Percentiles rank a stretch among this genome's conserved stretches.
phyloP scores from a whole-genome alignment of 2,329 filamentous ascomycete genomes.

The Cercospora beticola region DNA sequence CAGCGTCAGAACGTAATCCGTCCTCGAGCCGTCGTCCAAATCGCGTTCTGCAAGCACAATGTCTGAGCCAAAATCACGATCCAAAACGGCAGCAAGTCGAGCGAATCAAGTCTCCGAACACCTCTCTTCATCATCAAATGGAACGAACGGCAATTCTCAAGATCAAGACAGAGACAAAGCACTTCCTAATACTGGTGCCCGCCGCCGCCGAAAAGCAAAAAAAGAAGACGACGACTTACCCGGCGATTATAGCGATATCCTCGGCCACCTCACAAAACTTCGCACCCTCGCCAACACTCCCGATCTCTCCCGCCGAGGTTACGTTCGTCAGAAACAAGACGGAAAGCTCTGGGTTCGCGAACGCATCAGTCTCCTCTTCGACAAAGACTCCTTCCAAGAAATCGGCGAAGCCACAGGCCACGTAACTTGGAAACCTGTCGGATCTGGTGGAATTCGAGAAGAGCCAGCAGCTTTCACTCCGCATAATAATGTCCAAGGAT shows the following conservation, averaged over 20 bases:
- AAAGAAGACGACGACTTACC: conserved; percentile 49
- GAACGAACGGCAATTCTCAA: not conserved
- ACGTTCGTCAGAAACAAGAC: conserved; percentile 61
- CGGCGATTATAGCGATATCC: conserved; percentile 62
- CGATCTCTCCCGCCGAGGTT: conserved; percentile 55
- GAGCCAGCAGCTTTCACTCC: conserved; percentile 55
- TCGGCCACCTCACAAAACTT: conserved; percentile 56
- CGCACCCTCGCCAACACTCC: conserved; percentile 56
- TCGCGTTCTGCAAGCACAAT: not conserved
- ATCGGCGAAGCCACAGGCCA: conserved; percentile 61
- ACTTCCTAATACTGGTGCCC: conserved; percentile 28
- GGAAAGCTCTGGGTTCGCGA: conserved; percentile 67
- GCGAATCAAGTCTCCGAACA: conserved; percentile 35
- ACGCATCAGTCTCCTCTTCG: conserved; percentile 59
- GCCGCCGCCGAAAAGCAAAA: conserved; percentile 37
- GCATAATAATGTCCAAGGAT: conserved; percentile 62
- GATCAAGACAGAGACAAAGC: conserved; percentile 41
- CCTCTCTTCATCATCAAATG: conserved; percentile 13
- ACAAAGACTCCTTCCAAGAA: conserved; percentile 57
- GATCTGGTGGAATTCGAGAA: conserved; percentile 42
- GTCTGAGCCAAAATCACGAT: conserved; percentile 5
- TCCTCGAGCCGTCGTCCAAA: not conserved
- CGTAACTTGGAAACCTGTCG: conserved; percentile 56
- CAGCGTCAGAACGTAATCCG: too few relatives aligned
- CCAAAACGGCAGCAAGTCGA: conserved; percentile 28